Base-by-base conservation (phyloP, 2,329 filamentous ascomycete species). In the Cytospora piceae region DNA sequence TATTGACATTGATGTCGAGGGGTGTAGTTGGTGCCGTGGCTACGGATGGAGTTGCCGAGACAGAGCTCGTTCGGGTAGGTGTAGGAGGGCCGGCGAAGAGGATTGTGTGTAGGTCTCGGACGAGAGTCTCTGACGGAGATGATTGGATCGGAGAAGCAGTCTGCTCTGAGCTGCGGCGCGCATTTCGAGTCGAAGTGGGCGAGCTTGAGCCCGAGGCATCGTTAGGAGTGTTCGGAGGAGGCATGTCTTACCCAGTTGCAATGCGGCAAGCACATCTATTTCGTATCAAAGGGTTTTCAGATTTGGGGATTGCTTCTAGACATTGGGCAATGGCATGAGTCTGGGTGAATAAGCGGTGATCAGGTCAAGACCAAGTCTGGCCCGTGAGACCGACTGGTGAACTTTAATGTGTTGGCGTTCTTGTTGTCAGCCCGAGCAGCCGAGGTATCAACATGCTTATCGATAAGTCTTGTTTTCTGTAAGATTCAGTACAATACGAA, bases 211-310 rank as follows among this genome's bases (percentile, higher is more conserved):
- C 61, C 53, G 61, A 63, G 39, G 53, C 53, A 20, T 63, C 61
- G 29, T 63, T 63, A 55, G 61, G 61, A 37, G 61, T 63, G 24
- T 63, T 63, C 22, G 61, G 61, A 52, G 61, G 61, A 56, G 61
- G 61, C 61, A 63, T 63, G 24, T 57, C 57, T 27, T 15, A 46
- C 61, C 61, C 39, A 31, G 24, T 39, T 24, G 61, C 31, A 29
- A 54, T 29, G 39, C n/a, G 22, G 56, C 52, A 27, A 39, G 53
- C 37, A 42, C 61, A 63, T 63, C 22, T 39, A 55, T 17, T 54
- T 42, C 17, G 55, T 27, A n/a, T 20, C 49, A 31, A 29, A 29
- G 22, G 7, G 12, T 37, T 8, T 14, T 8, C 32, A 22, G 22
- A 3, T 20, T 20, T 12, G 42, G n/a, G 14, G 20, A 11, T 27